Conservation (phyloP, 2,329 filamentous ascomycete species). For the Paraconiothyrium brasiliense region DNA sequence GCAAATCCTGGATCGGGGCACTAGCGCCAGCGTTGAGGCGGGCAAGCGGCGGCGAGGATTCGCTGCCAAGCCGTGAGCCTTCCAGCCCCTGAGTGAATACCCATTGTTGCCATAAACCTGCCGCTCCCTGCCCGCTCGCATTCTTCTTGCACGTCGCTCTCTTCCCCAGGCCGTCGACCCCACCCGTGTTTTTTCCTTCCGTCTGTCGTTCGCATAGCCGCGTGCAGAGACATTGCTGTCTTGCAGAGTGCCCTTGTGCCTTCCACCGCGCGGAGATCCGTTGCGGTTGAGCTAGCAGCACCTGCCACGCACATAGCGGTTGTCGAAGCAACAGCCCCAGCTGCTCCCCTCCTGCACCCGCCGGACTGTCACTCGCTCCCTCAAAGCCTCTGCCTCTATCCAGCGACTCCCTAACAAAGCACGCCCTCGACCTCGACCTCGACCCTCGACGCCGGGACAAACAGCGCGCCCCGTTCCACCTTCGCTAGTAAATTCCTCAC, state of each 20-base stretch:
- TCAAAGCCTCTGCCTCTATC: constrained; percentile 12
- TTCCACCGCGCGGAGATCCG: constrained; percentile 34
- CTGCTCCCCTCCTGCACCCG: constrained; percentile 30
- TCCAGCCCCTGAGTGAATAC: constrained; percentile 17
- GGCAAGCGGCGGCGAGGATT: constrained; percentile 4
- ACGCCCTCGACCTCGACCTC: constrained; percentile 14
- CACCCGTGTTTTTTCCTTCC: constrained; percentile 27
- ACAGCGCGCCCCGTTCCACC: constrained; percentile 25
- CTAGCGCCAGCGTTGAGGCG: constrained; percentile 14
- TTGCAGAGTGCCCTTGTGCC: constrained; percentile 7
- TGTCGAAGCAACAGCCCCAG: constrained; percentile 34
- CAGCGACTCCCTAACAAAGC: constrained; percentile 5
- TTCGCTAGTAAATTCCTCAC: constrained; percentile 27
- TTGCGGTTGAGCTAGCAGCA: constrained; percentile 26
- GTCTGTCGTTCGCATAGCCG: constrained; percentile 44
- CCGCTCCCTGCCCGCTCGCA: constrained; percentile 40
- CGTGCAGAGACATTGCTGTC: constrained; percentile 23
- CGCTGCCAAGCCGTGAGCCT: constrained; percentile 13
- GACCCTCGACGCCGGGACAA: constrained; percentile 22
- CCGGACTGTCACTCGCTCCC: constrained; percentile 42
- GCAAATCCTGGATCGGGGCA: constrained; percentile 10
- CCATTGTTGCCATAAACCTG: constrained; percentile 31
- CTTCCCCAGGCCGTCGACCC: constrained; percentile 37
- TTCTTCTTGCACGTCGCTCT: constrained; percentile 42
- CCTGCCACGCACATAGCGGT: constrained; percentile 44